Conservation (phyloP, 2,329 filamentous ascomycete genomes). For the Sporothrix brasiliensis region DNA sequence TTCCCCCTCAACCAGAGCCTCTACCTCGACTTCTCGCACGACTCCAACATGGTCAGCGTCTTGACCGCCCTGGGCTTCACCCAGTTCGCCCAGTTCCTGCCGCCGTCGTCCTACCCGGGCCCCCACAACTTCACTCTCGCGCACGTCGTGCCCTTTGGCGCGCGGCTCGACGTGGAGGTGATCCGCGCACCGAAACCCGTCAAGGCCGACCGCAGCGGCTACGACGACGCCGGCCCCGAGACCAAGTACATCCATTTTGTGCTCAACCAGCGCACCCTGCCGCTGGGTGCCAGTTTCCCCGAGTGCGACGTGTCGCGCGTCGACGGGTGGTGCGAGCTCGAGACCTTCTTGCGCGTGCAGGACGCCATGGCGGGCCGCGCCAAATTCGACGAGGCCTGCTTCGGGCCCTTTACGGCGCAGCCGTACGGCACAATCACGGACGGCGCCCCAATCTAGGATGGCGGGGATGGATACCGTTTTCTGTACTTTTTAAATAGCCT, state of each 20-base stretch:
- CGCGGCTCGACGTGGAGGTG: slow-evolving; percentile 72
- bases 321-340: slow-evolving; percentile 77
- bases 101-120: slow-evolving; percentile 57
- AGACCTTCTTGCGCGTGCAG: slow-evolving; percentile 66
- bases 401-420: slow-evolving; percentile 56
- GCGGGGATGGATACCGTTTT: background rate
- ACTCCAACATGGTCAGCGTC: slow-evolving; percentile 71
- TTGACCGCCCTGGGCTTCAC: slow-evolving; percentile 72
- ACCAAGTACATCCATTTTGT: slow-evolving; percentile 75
- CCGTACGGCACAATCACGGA: slow-evolving; percentile 55
- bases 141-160: slow-evolving; percentile 71
- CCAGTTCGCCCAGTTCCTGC: slow-evolving; percentile 66
- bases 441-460: slow-evolving; percentile 48
- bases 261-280: slow-evolving; percentile 73
- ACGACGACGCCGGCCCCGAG: slow-evolving; percentile 51
- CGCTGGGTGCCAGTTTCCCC: slow-evolving; percentile 66
- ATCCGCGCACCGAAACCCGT: slow-evolving; percentile 69
- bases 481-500: background rate
- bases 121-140: slow-evolving; percentile 66
- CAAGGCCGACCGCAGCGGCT: slow-evolving; percentile 56
- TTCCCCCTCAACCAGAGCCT: slow-evolving; percentile 74
- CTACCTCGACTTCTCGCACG: slow-evolving; percentile 78
- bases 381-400: slow-evolving; percentile 67
- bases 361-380: slow-evolving; percentile 60
- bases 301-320: slow-evolving; percentile 64